Base-by-base conservation (phyloP, 108 stramenopile genomes). In the Skeletonema tropicum region DNA sequence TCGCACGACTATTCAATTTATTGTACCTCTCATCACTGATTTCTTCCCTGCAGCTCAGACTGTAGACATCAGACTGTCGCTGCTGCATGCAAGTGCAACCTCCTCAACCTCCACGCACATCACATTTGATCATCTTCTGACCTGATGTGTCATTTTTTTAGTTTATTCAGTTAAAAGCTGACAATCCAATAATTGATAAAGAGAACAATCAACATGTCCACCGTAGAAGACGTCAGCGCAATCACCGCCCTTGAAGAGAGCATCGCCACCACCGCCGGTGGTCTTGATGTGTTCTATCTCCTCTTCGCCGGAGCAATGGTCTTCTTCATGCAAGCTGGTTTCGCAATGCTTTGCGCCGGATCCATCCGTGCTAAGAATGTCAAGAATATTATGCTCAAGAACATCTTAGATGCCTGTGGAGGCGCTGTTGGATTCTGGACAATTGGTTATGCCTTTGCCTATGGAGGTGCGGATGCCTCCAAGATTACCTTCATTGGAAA, bases 321-420 rank as follows among this genome's bases (percentile, higher is more conserved):
- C 35, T 91, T 91, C 84, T 68, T 83, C 61, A 88, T 89, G 87
- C 91, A 89, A 71, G 70, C 76, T 15, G 95, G 95, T 2, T 96
- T 96, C 75, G 91, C 92, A 46, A 89, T 96, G 92, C 82, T 92
- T 23, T 86, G 88, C 41, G 89, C 84, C 10, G 91, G 91, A 23
- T 79, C 75, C 30, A 75, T 89, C 70, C 77, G 73, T 57, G 74
- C 68, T 46, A 88, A 86, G 83, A 91, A 88, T 35, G 77, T 76
- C 66, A 83, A 80, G 68, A 83, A 85, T 45, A 90, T 87, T 17
- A 72, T 88, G 75, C 71, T 90, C 60, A 89, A 91, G 83, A 90
- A 92, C 66, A 62, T 90, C 21, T 52, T 87, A 17, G 89, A 88
- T 33, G 75, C 79, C 5, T 85, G 72, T 70, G 72, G 84, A 63